Evolutionary conservation across 2,329 filamentous ascomycete species (phyloP).

Genomic region (Neofusicoccum parvum): DNA sequence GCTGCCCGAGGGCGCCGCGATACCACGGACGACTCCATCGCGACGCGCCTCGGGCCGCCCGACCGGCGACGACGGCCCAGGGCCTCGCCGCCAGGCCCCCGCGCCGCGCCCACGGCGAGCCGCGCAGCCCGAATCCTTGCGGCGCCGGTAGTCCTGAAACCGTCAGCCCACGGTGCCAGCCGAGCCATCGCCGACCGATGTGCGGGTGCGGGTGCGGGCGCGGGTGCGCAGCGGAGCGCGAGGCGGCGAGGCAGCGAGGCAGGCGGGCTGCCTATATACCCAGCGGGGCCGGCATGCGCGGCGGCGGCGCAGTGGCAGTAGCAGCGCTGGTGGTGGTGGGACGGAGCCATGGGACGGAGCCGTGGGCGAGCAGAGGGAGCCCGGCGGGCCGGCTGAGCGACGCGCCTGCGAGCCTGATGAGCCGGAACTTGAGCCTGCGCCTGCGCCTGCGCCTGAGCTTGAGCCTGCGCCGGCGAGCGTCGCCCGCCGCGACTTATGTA

Average conservation of each 20-base stretch:
- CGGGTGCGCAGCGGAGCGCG: no score
- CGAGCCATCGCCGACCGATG: background rate
- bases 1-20: background rate
- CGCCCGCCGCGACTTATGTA: background rate
- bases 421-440: background rate
- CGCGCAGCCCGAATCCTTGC: no score
- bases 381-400: background rate
- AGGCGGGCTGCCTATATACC: no score
- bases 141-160: no score
- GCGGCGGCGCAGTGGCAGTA: background rate
- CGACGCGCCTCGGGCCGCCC: background rate
- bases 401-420: background rate
- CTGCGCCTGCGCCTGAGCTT: background rate
- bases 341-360: background rate
- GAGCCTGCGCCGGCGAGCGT: background rate
- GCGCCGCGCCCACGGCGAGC: no score
- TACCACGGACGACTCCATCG: background rate
- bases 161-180: background rate
- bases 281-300: background rate
- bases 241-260: background rate
- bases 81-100: no score
- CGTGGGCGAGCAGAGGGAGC: background rate
- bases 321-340: background rate
- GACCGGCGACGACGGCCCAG: background rate
- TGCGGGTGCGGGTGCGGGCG: no score